Conservation (phyloP, 306 rosid species). For the Fagus crenata region DNA sequence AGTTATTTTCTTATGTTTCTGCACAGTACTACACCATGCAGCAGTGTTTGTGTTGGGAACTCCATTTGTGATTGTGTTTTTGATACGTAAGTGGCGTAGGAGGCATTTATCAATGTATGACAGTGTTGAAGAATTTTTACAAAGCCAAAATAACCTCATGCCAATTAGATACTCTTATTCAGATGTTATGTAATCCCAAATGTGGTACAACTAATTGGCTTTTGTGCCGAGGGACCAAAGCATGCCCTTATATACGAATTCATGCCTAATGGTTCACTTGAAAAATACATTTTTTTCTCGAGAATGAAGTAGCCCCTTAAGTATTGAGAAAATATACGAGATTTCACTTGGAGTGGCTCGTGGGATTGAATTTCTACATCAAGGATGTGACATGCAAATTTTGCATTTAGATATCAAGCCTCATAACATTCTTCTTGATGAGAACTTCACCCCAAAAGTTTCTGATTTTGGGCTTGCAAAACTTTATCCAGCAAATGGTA, state of each 20-base stretch:
- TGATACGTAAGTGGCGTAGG: conserved; percentile 27
- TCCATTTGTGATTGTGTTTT: background rate
- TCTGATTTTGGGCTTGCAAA: conserved; percentile 18
- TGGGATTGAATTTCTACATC: conserved; percentile 20
- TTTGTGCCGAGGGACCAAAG: conserved; percentile 19
- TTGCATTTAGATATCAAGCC: conserved; percentile 25
- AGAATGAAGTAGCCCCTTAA: background rate
- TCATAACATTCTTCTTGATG: conserved; percentile 14
- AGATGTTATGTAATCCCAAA: conserved; percentile 21
- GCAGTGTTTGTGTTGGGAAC: background rate
- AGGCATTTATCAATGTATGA: conserved; percentile 26
- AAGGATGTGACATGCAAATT: conserved; percentile 32
- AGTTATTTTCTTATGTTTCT: background rate
- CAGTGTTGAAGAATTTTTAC: conserved; percentile 11
- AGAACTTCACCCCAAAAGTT: conserved; percentile 8
- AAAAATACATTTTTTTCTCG: conserved; percentile 26
- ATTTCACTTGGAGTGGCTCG: conserved; percentile 25
- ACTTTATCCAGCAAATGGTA: background rate
- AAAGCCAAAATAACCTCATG: background rate
- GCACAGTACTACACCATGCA: background rate
- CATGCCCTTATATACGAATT: conserved; percentile 27
- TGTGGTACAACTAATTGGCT: conserved; percentile 19
- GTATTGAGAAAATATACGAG: background rate
- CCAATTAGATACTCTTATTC: conserved; percentile 24
- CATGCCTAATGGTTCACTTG: conserved; percentile 25